These are phyloP conservation scores for Apiospora rasikravindrae DNA, from an alignment of 2,329 filamentous ascomycete genomes.

Conservation along the genomic window DNA sequence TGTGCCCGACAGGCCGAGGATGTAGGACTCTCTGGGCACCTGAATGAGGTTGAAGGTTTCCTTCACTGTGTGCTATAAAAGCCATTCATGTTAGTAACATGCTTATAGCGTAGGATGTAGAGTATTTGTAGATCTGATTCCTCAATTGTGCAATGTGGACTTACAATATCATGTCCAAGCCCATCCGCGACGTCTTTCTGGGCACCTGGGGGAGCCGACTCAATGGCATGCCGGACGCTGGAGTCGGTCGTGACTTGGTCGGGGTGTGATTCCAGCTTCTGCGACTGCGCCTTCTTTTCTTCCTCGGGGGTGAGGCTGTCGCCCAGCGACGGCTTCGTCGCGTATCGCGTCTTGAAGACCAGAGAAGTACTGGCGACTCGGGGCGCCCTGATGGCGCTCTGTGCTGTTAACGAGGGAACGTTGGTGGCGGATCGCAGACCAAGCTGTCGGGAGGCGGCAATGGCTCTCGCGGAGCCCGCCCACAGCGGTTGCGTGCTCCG, in stretches of 20 bases:
- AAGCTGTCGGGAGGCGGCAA: slow-evolving; percentile 21
- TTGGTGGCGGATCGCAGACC: not conserved
- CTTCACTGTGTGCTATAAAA: slow-evolving; percentile 64
- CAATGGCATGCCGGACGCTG: slow-evolving; percentile 55
- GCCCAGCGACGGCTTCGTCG: slow-evolving; percentile 36
- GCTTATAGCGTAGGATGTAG: too few species aligned
- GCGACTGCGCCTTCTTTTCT: slow-evolving; percentile 59
- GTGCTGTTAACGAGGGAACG: not conserved
- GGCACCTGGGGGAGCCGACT: slow-evolving; percentile 36
- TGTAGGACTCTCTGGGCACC: slow-evolving; percentile 71
- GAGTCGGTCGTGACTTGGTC: slow-evolving; percentile 66
- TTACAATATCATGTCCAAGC: slow-evolving; percentile 61
- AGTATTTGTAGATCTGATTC: too few species aligned
- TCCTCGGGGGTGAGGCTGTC: slow-evolving; percentile 58
- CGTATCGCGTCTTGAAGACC: slow-evolving; percentile 33
- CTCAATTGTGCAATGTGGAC: slow-evolving; percentile 32
- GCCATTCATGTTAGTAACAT: not conserved
- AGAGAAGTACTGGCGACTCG: slow-evolving; percentile 19
- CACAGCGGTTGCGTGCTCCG: slow-evolving; percentile 33
- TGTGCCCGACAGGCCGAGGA: slow-evolving; percentile 77
- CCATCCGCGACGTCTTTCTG: slow-evolving; percentile 37
- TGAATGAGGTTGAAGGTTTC: slow-evolving; percentile 69
- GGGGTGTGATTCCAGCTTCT: slow-evolving; percentile 64
- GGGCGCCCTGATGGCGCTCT: not conserved
- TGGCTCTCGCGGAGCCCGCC: slow-evolving; percentile 29